Base-by-base conservation (phyloP, 768 basidiomycete species). In the Suillus brevipes region DNA sequence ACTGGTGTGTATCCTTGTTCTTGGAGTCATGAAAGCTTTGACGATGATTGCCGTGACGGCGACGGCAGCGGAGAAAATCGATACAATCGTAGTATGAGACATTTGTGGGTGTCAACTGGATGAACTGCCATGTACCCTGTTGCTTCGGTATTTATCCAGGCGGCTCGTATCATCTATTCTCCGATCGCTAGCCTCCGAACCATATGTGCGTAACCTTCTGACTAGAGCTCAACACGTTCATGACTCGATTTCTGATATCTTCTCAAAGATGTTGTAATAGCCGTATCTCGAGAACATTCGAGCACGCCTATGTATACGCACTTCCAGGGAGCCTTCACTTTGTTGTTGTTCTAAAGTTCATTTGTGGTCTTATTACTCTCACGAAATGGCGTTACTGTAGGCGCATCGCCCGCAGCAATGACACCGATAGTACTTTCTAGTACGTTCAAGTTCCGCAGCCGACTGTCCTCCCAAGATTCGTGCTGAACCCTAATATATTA, bases 1-100 rank as follows among this genome's bases (percentile, higher is more conserved):
- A 28, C 25, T 53, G 25, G 42, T 67, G 47, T 77, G 58, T 0
- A 59, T 68, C 52, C 68, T 69, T 5, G 43, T 42, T 0, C 56
- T 68, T 8, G 67, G 68, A 10, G 52, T 4, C 0, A 64, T 20
- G 4, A 66, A 0, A 28, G 43, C 13, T 53, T 61, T 68, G 18
- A 23, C 3, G 59, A 3, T 12, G 20, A 31, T 1, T 0, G 59
- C 14, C 8, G n/a, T 7, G 16, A 67, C 20, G 10, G 16, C 25
- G 16, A 40, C 38, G 23, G 38, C 58, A 37, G 38, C 25, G 18
- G 25, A 20, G 38, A 42, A 40, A 59, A 59, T 28, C 25, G 28
- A 20, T 0, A 59, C 3, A 18, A 42, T 42, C n/a, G 5, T 55
- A 20, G 58, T 20, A 42, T 59, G 38, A 59, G 18, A 2, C 58